These are phyloP conservation scores for Chenopodium quinoa DNA, from an alignment of 148 eudicot species.

Conservation along the genomic window DNA sequence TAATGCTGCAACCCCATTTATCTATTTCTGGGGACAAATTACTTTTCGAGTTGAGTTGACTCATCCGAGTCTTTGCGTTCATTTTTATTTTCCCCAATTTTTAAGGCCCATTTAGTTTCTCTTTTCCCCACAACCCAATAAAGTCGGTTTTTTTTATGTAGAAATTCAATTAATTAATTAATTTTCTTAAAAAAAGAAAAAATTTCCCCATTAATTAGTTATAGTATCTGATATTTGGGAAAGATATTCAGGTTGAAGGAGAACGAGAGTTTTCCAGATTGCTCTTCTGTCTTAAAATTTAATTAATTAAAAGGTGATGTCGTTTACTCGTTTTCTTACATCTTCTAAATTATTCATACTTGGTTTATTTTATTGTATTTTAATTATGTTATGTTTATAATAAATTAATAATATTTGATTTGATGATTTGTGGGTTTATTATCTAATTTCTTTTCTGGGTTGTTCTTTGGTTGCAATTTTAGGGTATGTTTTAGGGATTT, in stretches of 20 bases:
- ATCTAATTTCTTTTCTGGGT: background rate
- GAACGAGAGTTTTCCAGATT: slow-evolving; percentile 17
- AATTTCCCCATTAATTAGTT: background rate
- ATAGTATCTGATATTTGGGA: background rate
- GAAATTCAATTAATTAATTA: background rate
- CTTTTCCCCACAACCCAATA: background rate
- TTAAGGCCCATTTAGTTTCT: background rate
- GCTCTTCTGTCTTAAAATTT: background rate
- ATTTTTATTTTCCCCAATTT: too few species aligned
- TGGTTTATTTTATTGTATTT: background rate
- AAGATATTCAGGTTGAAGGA: slow-evolving; percentile 4
- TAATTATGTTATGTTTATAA: background rate
- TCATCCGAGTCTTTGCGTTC: background rate
- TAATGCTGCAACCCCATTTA: background rate
- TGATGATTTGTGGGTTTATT: background rate
- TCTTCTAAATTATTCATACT: background rate
- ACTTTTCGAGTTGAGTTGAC: background rate
- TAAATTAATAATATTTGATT: background rate
- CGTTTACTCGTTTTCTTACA: background rate
- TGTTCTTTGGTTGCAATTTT: background rate
- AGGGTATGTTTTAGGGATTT: background rate
- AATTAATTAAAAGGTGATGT: slow-evolving; percentile 11
- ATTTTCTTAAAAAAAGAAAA: background rate
- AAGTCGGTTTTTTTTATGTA: background rate
- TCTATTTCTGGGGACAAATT: background rate